Evolutionary conservation across 805 yeast species (phyloP).

Genomic region (Jamesozyma jinghongensis): DNA sequence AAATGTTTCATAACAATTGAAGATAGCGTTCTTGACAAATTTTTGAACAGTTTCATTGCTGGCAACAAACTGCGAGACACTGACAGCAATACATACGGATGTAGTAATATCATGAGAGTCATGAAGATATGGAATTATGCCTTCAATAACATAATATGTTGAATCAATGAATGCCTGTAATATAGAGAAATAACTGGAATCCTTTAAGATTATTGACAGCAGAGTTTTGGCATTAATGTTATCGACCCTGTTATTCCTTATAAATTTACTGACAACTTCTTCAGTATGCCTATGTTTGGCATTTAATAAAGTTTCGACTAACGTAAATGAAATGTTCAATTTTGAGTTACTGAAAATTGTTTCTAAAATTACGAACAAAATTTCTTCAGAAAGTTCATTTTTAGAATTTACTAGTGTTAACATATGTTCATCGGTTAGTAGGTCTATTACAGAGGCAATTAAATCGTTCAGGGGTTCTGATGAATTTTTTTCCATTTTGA

Average conservation of each 20-base stretch:
- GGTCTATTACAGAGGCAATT: background rate
- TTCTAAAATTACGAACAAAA: background rate
- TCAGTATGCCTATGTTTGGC: background rate
- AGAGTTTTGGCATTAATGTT: slow-evolving; percentile 6
- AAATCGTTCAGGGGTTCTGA: background rate
- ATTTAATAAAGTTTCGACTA: slow-evolving; percentile 1
- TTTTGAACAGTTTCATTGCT: slow-evolving; percentile 6
- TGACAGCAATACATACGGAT: slow-evolving; percentile 25
- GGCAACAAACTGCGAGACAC: slow-evolving; percentile 9
- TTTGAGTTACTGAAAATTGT: background rate
- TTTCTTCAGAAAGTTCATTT: background rate
- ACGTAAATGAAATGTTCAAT: background rate
- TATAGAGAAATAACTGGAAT: slow-evolving; percentile 4
- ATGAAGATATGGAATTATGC: slow-evolving; percentile 6
- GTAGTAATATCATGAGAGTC: slow-evolving; percentile 10
- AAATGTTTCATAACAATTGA: slow-evolving; percentile 4
- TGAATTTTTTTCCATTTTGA: too few species aligned
- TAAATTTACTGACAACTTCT: slow-evolving; percentile 5
- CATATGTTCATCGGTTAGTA: background rate
- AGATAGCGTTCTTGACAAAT: slow-evolving; percentile 13
- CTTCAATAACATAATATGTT: slow-evolving; percentile 4
- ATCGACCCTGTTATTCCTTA: slow-evolving; percentile 8
- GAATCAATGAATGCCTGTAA: slow-evolving; percentile 12
- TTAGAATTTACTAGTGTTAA: background rate
- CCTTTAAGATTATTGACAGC: slow-evolving; percentile 3